Evolutionary conservation across 1,284 basidiomycete genomes (phyloP), one percentile per base, ranked within the genome.

Genomic region (Xanthoconium separans): DNA sequence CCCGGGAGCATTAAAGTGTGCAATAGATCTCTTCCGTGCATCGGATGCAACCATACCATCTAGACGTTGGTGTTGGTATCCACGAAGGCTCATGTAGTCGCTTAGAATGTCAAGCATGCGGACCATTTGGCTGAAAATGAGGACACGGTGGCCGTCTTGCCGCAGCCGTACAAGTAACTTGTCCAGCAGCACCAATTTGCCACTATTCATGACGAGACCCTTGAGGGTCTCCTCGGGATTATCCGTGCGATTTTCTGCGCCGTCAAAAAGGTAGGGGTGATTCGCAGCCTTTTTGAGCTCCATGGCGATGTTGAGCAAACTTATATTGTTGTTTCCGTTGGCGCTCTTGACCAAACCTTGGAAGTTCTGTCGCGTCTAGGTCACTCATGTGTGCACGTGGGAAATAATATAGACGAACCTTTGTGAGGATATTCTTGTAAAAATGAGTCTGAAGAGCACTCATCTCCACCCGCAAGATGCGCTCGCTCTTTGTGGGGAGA

Each of bases 41-140:
- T 99, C 97, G 59, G 96, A 95, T 5, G 93, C 86, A 1, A 98
- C 95, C 72, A 91, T 87, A 61, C 97, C 97, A 68, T 99, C 97
- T 56, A 99, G 87, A 51, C 97, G 91, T 71, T 96, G 97, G 74
- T 99, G 97, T 63, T 89, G 85, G 69, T 97, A 99, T 36, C 91
- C 90, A 43, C 97, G 84, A 43, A 96, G 77, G 27, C 77, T 77
- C 87, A 98, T 95, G 73, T 98, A 99, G 74, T 99, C 97, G 58
- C 91, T 95, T 61, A 99, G 84, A 70, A 99, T 99, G 73, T 99
- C 97, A 39, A 99, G 83, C 84, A 99, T 93, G 57, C 96, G 88
- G 47, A 99, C 96, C 97, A 99, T 99, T 73, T 99, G 97, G 65
- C 93, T 96, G 80, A 99, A 99, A 69, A 99, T 98, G 60, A 99